Base-by-base conservation (phyloP, 805 yeast genomes). In the Candida chauliodis region DNA sequence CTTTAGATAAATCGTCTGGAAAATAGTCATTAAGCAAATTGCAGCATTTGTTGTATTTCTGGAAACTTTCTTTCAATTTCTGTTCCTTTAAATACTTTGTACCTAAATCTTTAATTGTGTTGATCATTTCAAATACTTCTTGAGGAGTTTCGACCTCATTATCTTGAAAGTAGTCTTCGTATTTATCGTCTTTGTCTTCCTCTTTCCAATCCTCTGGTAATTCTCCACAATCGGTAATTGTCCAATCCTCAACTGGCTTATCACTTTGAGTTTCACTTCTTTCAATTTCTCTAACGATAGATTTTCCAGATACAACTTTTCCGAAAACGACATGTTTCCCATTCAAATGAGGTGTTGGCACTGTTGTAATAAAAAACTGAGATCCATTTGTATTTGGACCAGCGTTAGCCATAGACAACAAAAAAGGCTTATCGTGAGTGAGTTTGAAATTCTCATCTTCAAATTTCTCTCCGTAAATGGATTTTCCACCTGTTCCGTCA, bases 301-400 rank as follows among this genome's bases (percentile, higher is more conserved):
- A 78, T 58, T 86, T 90, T 28, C 97, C 97, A 33, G 58, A 58
- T 35, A 91, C 63, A 26, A 93, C 89, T 59, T 84, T 79, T 46
- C 99, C 99, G 58, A 93, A 93, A 2, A 93, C 98, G 37, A 90
- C 97, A 59, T 93, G 99, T 61, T 91, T 91, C 18, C 91, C 95
- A 57, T 93, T 91, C 48, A 93, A 75, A 62, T 91, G 98, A 5
- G 98, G 96, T 1, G 97, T 88, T 29, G 88, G 81, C 2, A 79
- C 93, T 2, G 96, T 87, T 19, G 99, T 91, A 52, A 91, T 80
- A 61, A 91, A 91, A 53, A 88, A 93, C 63, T 91, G 98, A 2
- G 96, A 88, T 1, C 98, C 98, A 56, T 93, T 93, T 34, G 98
- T 91, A 59, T 82, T 79, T 42, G 95, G 89, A 13, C 98, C 98